Evolutionary conservation across 1,284 basidiomycete species (phyloP), one percentile per base, ranked within the genome.

Genomic region (Vanrija sp.): DNA sequence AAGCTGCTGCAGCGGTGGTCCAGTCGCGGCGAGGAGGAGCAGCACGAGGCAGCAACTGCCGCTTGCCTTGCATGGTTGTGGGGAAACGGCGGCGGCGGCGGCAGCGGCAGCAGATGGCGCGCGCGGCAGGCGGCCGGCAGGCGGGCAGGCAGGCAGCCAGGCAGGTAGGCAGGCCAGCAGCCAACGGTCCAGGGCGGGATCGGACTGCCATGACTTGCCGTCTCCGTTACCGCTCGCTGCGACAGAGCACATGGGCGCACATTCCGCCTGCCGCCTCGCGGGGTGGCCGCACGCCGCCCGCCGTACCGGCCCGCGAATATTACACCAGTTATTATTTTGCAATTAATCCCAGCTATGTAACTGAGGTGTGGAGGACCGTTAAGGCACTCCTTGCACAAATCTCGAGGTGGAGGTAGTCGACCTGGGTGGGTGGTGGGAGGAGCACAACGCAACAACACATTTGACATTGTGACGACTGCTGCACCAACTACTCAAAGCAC

Each of bases 361-460:
- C 21, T 23, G 52, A 12, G n/a, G n/a, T n/a, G 34, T 34, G 34
- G 34, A 34, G 34, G 34, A 34, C 14, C 34, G 21, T 23, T 5
- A 23, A 23, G 21, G 21, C 21, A 23, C 21, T 23, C 21, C 34
- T 12, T 5, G 14, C 34, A 34, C 34, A 34, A 34, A 34, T 34
- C 34, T 34, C 34, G 34, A 34, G 10, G 53, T 54, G 53, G 53
- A 54, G 53, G 53, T 43, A 2, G 21, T 23, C 38, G 19, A 26
- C 42, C 49, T 34, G 6, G 12, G 9, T 28, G 29, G 12, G 25
- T 25, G 12, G 26, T 18, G n/a, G 28, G 28, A 10, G 3, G 7
- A 28, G 28, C 4, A 14, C 34, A 1, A 29, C 28, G 28, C 28
- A 12, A 29, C 28, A 29, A 29, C 28, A 23, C 21, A 23, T 15